phyloP scores from a whole-genome alignment of 1,284 basidiomycete genomes.

The Peniophora sp. region DNA sequence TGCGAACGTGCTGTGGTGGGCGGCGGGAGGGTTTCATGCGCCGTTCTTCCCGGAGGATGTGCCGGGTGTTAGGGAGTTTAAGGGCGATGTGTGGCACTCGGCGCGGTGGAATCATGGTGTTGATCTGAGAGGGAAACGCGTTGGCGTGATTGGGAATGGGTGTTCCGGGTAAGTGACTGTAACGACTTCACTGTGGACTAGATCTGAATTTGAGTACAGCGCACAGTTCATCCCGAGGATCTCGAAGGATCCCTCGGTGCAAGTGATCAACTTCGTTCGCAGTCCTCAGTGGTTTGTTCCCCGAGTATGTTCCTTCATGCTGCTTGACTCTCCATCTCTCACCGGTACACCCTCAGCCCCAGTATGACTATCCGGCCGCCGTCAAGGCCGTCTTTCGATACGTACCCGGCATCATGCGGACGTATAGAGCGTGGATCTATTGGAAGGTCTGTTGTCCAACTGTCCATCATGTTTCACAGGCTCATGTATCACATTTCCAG shows the following conservation, averaged over 20 bases:
- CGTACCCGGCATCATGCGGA: slow-evolving; percentile 37
- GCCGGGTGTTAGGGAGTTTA: slow-evolving; percentile 36
- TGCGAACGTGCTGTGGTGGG: slow-evolving; percentile 35
- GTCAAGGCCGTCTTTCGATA: slow-evolving; percentile 40
- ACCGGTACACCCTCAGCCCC: slow-evolving; percentile 18
- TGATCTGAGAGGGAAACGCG: slow-evolving; percentile 40
- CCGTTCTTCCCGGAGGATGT: slow-evolving; percentile 39
- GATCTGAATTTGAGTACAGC: slow-evolving; percentile 20
- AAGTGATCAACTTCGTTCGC: slow-evolving; percentile 45
- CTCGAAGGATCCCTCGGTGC: slow-evolving; percentile 36
- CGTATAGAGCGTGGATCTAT: slow-evolving; percentile 35
- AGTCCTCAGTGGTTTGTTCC: slow-evolving; percentile 43
- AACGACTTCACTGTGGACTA: slow-evolving; percentile 4
- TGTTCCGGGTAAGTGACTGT: slow-evolving; percentile 41
- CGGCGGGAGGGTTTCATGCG: slow-evolving; percentile 35
- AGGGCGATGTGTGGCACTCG: slow-evolving; percentile 47
- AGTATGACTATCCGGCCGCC: slow-evolving; percentile 33
- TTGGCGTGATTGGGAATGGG: slow-evolving; percentile 60
- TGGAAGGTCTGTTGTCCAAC: not conserved
- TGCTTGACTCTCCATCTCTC: not conserved
- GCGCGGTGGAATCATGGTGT: slow-evolving; percentile 51
- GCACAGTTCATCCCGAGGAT: slow-evolving; percentile 47
- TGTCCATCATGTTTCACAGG: not conserved
- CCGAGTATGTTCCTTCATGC: slow-evolving; percentile 26
- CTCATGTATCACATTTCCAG: slow-evolving; percentile 2